Conservation (phyloP, 768 basidiomycete genomes). For the Kwoniella heveanensis region DNA sequence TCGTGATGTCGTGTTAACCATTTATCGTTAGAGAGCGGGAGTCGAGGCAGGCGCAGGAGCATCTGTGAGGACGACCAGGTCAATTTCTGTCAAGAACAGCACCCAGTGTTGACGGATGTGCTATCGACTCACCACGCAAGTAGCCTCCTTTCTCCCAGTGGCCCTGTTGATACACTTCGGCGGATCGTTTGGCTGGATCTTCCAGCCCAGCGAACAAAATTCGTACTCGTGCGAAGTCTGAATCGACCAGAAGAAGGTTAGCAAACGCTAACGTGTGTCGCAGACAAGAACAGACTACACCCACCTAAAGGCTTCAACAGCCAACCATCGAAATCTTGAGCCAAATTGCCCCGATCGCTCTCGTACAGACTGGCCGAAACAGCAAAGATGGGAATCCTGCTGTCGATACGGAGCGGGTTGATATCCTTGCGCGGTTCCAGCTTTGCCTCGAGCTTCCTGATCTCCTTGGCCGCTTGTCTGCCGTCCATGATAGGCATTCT, state of each 20-base stretch:
- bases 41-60: constrained; percentile 1
- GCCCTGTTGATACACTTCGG: constrained; percentile 59
- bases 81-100: neutral
- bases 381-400: constrained; percentile 76
- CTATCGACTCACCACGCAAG: constrained; percentile 40
- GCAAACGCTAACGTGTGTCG: too few relatives aligned
- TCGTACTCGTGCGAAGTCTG: constrained; percentile 68
- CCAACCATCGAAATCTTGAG: constrained; percentile 75
- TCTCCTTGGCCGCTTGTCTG: constrained; percentile 68
- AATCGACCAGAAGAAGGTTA: neutral
- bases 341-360: constrained; percentile 63
- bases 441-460: constrained; percentile 65
- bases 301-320: constrained; percentile 70
- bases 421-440: constrained; percentile 7
- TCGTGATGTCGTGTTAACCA: neutral
- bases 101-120: neutral
- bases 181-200: constrained; percentile 61
- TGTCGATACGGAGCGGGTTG: constrained; percentile 62
- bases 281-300: too few relatives aligned
- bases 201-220: constrained; percentile 65
- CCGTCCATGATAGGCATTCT: constrained; percentile 83
- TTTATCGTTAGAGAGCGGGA: neutral
- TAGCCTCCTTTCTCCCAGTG: constrained; percentile 57
- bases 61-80: neutral
- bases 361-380: constrained; percentile 74